These are phyloP conservation scores for Cercophora newfieldiana DNA, from an alignment of 495 filamentous ascomycete genomes.

Conservation along the genomic window DNA sequence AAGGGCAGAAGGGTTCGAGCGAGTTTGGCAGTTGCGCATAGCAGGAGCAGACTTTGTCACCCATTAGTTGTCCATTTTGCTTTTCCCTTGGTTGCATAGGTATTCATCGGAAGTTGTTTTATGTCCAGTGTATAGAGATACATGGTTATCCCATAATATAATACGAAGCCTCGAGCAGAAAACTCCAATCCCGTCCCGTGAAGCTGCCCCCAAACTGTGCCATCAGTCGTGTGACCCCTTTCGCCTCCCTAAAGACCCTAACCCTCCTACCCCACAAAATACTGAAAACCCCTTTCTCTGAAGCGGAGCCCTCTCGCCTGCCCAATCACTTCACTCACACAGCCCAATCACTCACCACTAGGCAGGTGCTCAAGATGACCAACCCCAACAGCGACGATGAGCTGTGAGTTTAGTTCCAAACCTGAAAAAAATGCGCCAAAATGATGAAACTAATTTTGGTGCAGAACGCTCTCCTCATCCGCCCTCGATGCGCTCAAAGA, in stretches of 20 bases:
- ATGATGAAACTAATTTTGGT: neutral
- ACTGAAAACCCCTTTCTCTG: neutral
- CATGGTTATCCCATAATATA: too few relatives aligned
- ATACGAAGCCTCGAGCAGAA: too few relatives aligned
- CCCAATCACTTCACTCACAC: neutral
- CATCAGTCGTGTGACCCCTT: too few relatives aligned
- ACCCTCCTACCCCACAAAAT: neutral
- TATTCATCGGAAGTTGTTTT: too few relatives aligned
- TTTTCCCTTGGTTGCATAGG: too few relatives aligned
- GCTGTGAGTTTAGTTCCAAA: slow-evolving; percentile 36
- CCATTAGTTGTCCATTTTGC: too few relatives aligned
- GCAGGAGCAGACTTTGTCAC: too few relatives aligned
- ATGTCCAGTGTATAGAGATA: too few relatives aligned
- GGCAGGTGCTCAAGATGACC: slow-evolving; percentile 9
- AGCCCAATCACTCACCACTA: neutral
- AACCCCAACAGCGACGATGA: slow-evolving; percentile 40
- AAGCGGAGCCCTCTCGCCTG: neutral
- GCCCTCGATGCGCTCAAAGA: slow-evolving; percentile 64
- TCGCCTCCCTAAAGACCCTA: neutral
- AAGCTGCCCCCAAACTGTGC: too few relatives aligned
- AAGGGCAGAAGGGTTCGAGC: too few relatives aligned
- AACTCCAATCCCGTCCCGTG: too few relatives aligned
- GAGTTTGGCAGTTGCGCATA: too few relatives aligned
- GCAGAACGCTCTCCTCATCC: slow-evolving; percentile 56
- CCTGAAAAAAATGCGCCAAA: neutral